Evolutionary conservation across 129 eudicot genomes (phyloP).

Genomic region (Flaveria brownii): DNA sequence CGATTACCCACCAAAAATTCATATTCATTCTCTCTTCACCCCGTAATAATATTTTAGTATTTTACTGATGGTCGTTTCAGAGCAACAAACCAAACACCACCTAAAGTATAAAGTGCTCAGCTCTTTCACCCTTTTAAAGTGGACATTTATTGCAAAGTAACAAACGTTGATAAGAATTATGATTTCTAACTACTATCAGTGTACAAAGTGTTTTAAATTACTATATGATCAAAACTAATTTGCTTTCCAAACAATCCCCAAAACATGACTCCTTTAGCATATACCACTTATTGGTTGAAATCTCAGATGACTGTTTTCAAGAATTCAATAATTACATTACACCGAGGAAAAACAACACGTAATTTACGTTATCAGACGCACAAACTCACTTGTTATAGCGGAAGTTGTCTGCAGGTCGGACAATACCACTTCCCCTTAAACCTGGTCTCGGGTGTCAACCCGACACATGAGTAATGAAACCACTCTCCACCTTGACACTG

Average conservation of each 20-base stretch:
- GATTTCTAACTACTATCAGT: neutral
- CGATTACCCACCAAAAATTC: too few species aligned
- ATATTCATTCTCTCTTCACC: neutral
- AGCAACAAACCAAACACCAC: neutral
- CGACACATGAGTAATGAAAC: constrained; percentile 97
- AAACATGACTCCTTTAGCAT: neutral
- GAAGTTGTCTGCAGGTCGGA: constrained; percentile 85
- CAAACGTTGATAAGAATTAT: neutral
- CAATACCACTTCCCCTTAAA: constrained; percentile 98
- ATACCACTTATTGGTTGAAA: neutral
- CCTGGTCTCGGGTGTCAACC: constrained; percentile 98
- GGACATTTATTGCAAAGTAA: neutral
- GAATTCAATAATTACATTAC: neutral
- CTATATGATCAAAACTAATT: neutral
- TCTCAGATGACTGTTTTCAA: neutral
- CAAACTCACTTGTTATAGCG: constrained; percentile 19
- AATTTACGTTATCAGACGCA: neutral
- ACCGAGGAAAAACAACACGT: neutral
- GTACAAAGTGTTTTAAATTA: neutral
- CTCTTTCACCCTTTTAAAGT: neutral
- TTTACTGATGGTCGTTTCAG: neutral
- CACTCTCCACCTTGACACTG: constrained; percentile 99
- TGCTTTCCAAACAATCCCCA: constrained; percentile 17
- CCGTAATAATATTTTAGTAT: neutral
- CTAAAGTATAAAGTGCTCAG: neutral